A percentile compares a stretch with the other conserved stretches of the same genome.
phyloP scores from a whole-genome alignment of 2,329 filamentous ascomycete species.

The Aspergillus nomiae region DNA sequence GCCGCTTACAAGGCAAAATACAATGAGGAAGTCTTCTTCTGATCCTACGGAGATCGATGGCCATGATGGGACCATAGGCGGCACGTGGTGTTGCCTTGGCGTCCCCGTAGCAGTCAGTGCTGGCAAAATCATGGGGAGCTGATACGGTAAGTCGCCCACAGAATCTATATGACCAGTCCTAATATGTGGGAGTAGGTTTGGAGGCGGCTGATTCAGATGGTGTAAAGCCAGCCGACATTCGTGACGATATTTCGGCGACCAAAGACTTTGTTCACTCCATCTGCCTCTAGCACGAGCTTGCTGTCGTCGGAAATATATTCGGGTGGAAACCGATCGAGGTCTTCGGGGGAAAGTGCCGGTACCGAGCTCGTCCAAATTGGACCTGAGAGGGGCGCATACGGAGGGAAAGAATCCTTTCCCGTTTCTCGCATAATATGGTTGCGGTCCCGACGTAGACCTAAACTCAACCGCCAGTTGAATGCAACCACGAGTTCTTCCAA shows the following conservation, averaged over 20 bases:
- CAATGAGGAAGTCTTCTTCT: slow-evolving; percentile 27
- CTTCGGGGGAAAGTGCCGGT: slow-evolving; percentile 11
- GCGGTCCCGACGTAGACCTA: slow-evolving; percentile 26
- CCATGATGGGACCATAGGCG: not conserved
- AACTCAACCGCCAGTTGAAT: slow-evolving; percentile 29
- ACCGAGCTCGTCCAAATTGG: slow-evolving; percentile 24
- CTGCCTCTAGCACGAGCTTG: slow-evolving; percentile 24
- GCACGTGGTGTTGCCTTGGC: too few relatives aligned
- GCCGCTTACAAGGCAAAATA: slow-evolving; percentile 29
- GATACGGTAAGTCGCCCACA: not conserved
- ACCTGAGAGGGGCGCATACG: slow-evolving; percentile 21
- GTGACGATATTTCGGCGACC: slow-evolving; percentile 28
- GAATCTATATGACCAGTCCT: not conserved
- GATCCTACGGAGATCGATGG: not conserved
- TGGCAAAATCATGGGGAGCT: too few relatives aligned
- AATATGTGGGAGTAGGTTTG: not conserved
- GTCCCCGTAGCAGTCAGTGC: not conserved
- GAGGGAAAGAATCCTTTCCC: slow-evolving; percentile 23
- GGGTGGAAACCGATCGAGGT: slow-evolving; percentile 13
- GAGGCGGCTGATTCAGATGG: slow-evolving; percentile 1
- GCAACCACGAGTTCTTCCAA: slow-evolving; percentile 25
- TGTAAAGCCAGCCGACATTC: slow-evolving; percentile 29
- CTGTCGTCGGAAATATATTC: slow-evolving; percentile 16
- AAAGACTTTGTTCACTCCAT: slow-evolving; percentile 23
- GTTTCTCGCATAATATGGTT: slow-evolving; percentile 28